Evolutionary conservation across 345 rosid species (phyloP), one percentile per base, ranked within the genome.

Genomic region (Eucalyptus polyanthemos): DNA sequence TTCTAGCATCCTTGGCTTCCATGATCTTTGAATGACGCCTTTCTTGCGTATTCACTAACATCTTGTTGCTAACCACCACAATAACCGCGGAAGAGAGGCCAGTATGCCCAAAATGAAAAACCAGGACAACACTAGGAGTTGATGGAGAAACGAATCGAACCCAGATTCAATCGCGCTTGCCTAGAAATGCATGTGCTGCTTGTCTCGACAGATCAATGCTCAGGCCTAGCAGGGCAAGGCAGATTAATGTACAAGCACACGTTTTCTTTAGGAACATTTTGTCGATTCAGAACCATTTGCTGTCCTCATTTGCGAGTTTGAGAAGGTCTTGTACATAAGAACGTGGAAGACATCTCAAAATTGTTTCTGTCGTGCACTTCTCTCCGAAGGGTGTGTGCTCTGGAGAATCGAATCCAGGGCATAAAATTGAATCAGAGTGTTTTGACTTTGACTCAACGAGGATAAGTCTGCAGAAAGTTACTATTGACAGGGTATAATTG

Each of bases 21-120:
- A 95, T 94, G 86, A 96, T 94, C 89, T 85, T 92, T 13, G 93
- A 91, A 85, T 93, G 96, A 88, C 91, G 91, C 87, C 87, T 92
- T 80, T 95, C 89, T 76, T 94, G 96, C 93, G 54, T 91, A 14
- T 89, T 93, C 40, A 93, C 96, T 83, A 96, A 86, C 12, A 97
- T 96, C 14, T 93, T 94, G 91, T 93, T 94, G 89, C 96, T 92
- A 51, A 94, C 94, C 96, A 96, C 95, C 17, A 94, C 94, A 56
- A 93, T 56, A 87, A 93, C 89, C 4, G 95, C 93, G 4, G 94
- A 90, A 27, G 89, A 86, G n/a, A 94, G 90, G 80, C 96, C 96
- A 37, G 95, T 93, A 34, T 89, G 16, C 92, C 89, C 85, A 94
- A 88, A 69, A 94, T 92, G n/a, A 92, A 60, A 60, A 60, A 11